Conservation (phyloP, 108 stramenopile species). For the Nannochloropsis granulata region DNA sequence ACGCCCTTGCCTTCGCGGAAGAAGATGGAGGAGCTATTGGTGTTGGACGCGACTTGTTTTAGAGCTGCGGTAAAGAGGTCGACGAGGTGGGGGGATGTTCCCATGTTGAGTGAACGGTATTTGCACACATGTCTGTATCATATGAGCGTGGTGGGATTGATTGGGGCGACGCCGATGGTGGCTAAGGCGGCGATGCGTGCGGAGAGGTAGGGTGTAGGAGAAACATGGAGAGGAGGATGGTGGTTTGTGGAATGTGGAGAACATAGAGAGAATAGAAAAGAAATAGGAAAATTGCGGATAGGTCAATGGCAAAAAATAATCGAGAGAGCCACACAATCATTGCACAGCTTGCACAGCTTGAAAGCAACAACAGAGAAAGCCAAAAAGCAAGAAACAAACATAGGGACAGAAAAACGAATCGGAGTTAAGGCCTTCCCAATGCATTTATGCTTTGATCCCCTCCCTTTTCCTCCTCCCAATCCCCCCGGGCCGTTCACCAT, state of each 20-base stretch:
- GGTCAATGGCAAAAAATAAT: too few relatives aligned
- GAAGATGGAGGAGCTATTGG: not conserved
- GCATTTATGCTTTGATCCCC: too few relatives aligned
- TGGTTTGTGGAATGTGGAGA: not conserved
- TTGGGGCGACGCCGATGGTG: not conserved
- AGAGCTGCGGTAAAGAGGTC: not conserved
- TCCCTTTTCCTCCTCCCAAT: too few relatives aligned
- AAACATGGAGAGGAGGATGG: not conserved
- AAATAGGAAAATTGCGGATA: too few relatives aligned
- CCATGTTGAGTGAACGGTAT: not conserved
- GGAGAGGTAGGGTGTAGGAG: not conserved
- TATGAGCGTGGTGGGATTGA: not conserved
- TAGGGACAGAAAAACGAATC: too few relatives aligned
- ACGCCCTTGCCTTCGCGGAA: not conserved
- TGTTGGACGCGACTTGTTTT: not conserved
- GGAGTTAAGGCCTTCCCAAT: too few relatives aligned
- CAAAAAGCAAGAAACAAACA: too few relatives aligned
- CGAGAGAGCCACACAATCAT: too few relatives aligned
- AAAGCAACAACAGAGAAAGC: too few relatives aligned
- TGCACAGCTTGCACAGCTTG: too few relatives aligned
- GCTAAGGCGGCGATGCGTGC: not conserved
- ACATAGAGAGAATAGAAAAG: not conserved
- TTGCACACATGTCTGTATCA: not conserved
- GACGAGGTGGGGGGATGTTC: not conserved
- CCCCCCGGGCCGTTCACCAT: too few relatives aligned